These are phyloP conservation scores for Draba incana DNA, from an alignment of 345 rosid species.

Conservation along the genomic window DNA sequence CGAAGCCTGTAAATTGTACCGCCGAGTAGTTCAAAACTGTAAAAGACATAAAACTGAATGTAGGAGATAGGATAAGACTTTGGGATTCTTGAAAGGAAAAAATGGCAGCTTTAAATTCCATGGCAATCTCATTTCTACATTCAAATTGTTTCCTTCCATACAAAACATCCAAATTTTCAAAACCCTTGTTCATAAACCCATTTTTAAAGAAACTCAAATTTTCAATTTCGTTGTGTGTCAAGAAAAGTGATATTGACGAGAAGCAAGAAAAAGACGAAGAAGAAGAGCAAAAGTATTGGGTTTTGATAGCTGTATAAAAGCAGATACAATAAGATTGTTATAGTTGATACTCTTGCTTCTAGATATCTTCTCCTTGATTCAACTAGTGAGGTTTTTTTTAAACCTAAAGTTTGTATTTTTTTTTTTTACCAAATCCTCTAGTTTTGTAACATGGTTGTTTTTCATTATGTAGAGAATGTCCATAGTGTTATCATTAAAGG, in stretches of 20 bases:
- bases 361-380: slow-evolving; percentile 83
- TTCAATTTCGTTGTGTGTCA: slow-evolving; percentile 32
- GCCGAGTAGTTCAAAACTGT: background rate
- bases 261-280: slow-evolving; percentile 17
- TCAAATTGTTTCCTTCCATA: slow-evolving; percentile 32
- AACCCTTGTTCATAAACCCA: slow-evolving; percentile 28
- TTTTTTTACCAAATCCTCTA: slow-evolving; percentile 6
- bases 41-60: background rate
- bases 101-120: slow-evolving; percentile 43
- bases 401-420: background rate
- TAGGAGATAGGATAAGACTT: slow-evolving; percentile 36
- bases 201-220: slow-evolving; percentile 32
- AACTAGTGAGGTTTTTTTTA: slow-evolving; percentile 47
- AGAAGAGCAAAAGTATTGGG: slow-evolving; percentile 57
- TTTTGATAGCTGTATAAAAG: slow-evolving; percentile 59
- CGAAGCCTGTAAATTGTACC: no score
- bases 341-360: slow-evolving; percentile 62
- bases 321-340: slow-evolving; percentile 68
- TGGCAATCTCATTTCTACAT: slow-evolving; percentile 28
- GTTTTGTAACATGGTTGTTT: background rate
- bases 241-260: slow-evolving; percentile 20
- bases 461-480: slow-evolving; percentile 56
- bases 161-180: slow-evolving; percentile 19
- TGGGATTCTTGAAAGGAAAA: background rate
- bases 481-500: slow-evolving; percentile 76